Base-by-base conservation (phyloP, 75 land plant species). In the Isoetes taiwanensis region DNA sequence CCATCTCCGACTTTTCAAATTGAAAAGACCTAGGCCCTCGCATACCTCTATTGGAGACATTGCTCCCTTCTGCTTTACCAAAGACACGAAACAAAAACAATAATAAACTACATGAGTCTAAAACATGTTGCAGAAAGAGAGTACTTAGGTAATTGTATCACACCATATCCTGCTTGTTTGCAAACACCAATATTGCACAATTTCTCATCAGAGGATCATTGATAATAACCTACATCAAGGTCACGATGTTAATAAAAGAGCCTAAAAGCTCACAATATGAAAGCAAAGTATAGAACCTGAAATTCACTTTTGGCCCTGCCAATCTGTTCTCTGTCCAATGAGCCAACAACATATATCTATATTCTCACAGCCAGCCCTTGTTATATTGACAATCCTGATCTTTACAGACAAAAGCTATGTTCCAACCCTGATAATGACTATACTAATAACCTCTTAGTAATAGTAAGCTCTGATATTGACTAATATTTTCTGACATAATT, bases 161-260 rank as follows among this genome's bases (percentile, higher is more conserved):
- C 72, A 94, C 99, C 96, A 84, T 72, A 58, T 94, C 99, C 54
- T 94, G 96, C 59, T 94, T 94, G 58, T 94, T 94, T 25, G 99
- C 99, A 74, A 93, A 93, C 1, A 93, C 86, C 61, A 93, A 75
- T 34, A 93, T 84, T 32, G 81, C 86, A 61, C 96, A 77, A 61
- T 94, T 89, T 33, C 79, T 72, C 99, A 94, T 94, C 68, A 89
- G 80, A 9, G 99, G 99, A 50, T 94, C 99, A 9, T 61, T 77
- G 56, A 94, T 81, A 58, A 94, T 94, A 30, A 80, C 73, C 99
- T 94, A 84, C 39, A 32, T 24, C 31, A 26, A 71, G 54, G 30
- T n/a, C n/a, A n/a, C n/a, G n/a, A 14, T 37, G 39, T 37, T 9
- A 9, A 14, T 37, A 14, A 9, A 37, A 9, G 14, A 37, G 14